Percentiles rank a stretch among this genome's conserved stretches.
Conservation (phyloP, 2,329 filamentous ascomycete species). For the Diaporthe velutina region DNA sequence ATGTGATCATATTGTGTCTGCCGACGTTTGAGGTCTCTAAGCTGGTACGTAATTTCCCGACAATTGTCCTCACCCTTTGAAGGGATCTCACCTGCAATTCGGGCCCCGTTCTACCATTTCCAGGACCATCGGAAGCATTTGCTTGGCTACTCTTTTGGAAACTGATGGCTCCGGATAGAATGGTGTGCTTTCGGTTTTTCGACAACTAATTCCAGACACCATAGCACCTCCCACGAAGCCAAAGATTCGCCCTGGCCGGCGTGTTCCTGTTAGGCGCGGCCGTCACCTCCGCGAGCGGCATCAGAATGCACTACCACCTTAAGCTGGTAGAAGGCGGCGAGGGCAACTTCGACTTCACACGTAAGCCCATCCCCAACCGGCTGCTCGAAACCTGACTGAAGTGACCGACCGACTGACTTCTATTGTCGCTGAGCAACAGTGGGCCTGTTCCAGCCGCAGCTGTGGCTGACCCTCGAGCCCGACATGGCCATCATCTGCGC, state of each 20-base stretch:
- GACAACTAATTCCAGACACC: not conserved
- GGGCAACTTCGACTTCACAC: slow-evolving; percentile 3
- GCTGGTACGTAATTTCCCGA: not conserved
- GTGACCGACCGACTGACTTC: not conserved
- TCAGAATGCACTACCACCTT: slow-evolving; percentile 7
- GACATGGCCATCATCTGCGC: slow-evolving; percentile 25
- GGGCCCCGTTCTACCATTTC: too few relatives aligned
- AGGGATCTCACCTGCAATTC: too few relatives aligned
- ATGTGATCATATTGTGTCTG: slow-evolving; percentile 21
- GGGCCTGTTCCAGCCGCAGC: not conserved
- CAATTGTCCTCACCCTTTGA: not conserved
- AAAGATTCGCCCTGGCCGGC: not conserved
- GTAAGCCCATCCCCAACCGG: not conserved
- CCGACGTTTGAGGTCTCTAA: slow-evolving; percentile 27
- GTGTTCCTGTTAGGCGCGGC: slow-evolving; percentile 27
- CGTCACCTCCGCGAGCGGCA: slow-evolving; percentile 19
- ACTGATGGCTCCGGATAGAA: not conserved
- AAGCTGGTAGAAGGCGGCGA: not conserved
- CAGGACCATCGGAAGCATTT: not conserved
- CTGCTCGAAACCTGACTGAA: not conserved
- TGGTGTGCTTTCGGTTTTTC: not conserved
- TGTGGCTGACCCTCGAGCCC: slow-evolving; percentile 21
- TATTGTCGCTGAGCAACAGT: not conserved
- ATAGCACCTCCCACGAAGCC: slow-evolving; percentile 18
- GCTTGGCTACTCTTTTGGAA: not conserved